Evolutionary conservation across 352 stramenopile genomes (phyloP), one percentile per base, ranked within the genome.

Genomic region (Globisporangium middletonii): DNA sequence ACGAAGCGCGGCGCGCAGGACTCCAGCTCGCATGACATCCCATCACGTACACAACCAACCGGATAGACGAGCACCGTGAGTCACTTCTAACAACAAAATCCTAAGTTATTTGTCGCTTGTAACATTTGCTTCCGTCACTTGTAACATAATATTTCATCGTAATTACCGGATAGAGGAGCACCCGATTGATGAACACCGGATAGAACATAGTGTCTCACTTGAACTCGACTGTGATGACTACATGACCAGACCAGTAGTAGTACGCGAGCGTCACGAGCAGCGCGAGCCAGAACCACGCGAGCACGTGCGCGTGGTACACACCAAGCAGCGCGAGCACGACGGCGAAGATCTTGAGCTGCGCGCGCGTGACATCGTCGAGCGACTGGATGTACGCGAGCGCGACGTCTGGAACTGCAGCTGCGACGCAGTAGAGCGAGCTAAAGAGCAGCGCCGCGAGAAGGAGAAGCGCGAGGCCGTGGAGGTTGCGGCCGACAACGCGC

Each of bases 211-310:
- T 23, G 23, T 50, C 9, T n/a, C 50, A 65, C 54, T 61, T 65
- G 54, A 65, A 65, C 47, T 65, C 58, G 47, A 65, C 26, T 7
- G 42, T 52, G 30, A 65, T 57, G 64, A 76, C 61, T 12, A 72
- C 60, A 56, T 83, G 71, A 23, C 73, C 73, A 4, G 69, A 83
- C 71, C 73, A 83, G 55, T 79, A 79, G 64, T 80, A 83, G 53
- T 76, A 83, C 19, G 28, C 57, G 2, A 57, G 38, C 15, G 68
- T 30, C 0, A 53, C 52, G 19, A 46, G 63, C n/a, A 67, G 11
- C 1, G 64, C 19, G 33, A 74, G n/a, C 73, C 71, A 80, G 41
- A 80, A 75, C 62, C 64, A 73, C 69, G 66, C 76, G 18, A 69
- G 49, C 48, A 66, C 53, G 2, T 69, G 68, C 19, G 78, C 59